These are phyloP conservation scores for Ganoderma sp. DNA, from an alignment of 1,284 basidiomycete genomes.

Conservation along the genomic window DNA sequence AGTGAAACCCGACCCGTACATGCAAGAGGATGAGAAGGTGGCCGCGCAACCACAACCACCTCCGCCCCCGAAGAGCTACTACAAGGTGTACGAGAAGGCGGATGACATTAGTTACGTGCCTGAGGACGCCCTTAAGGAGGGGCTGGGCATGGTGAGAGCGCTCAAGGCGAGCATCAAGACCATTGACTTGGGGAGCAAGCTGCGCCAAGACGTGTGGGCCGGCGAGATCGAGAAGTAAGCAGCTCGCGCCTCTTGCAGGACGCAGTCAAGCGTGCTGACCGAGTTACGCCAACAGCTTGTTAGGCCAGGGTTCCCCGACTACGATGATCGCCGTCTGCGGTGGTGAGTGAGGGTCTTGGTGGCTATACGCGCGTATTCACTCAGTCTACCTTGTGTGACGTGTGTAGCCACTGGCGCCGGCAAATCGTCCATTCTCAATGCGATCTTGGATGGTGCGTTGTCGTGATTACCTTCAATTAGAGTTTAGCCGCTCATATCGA, in stretches of 20 bases:
- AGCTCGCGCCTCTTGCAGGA: conserved; percentile 22
- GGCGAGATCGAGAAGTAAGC: conserved; percentile 56
- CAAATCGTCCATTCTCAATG: conserved; percentile 65
- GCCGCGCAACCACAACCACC: conserved; percentile 15
- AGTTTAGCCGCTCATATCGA: conserved; percentile 2
- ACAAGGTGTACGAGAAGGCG: conserved; percentile 37
- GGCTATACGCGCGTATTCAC: conserved; percentile 3
- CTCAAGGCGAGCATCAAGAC: conserved; percentile 51
- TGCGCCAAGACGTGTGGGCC: conserved; percentile 64
- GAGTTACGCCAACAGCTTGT: conserved; percentile 44
- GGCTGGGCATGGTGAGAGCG: conserved; percentile 57
- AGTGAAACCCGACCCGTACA: conserved; percentile 7
- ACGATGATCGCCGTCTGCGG: conserved; percentile 69
- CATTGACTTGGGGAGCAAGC: conserved; percentile 57
- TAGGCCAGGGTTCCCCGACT: conserved; percentile 54
- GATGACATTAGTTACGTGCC: conserved; percentile 56
- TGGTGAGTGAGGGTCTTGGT: conserved; percentile 42
- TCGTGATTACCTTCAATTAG: background rate
- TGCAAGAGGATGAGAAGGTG: conserved; percentile 3
- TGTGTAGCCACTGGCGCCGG: conserved; percentile 61
- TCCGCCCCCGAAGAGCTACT: conserved; percentile 20
- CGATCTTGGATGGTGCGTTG: conserved; percentile 58
- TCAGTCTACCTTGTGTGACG: conserved; percentile 1
- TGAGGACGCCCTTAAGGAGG: conserved; percentile 56
- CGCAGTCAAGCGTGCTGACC: background rate